These are phyloP conservation scores for Penicillium salamii DNA, from an alignment of 495 filamentous ascomycete species.

Conservation along the genomic window DNA sequence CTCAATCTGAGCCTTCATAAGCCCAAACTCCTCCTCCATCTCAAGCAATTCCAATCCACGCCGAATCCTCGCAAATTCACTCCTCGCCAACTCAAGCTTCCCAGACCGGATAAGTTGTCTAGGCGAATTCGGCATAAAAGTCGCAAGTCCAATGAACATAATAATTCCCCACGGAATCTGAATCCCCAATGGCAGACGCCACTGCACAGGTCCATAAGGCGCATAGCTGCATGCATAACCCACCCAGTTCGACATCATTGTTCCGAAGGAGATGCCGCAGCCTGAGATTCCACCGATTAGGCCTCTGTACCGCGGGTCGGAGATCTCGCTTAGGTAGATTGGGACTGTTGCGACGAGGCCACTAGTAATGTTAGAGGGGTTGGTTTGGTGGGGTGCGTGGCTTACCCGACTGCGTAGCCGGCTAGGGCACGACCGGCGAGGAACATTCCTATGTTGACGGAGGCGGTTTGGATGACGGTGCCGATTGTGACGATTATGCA, in stretches of 20 bases:
- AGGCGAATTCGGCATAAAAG: constrained; percentile 60
- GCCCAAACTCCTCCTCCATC: constrained; percentile 50
- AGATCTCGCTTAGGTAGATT: constrained; percentile 59
- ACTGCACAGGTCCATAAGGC: constrained; percentile 51
- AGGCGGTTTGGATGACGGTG: constrained; percentile 53
- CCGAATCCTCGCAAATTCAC: constrained; percentile 48
- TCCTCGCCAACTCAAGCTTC: constrained; percentile 47
- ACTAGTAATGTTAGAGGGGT: constrained; percentile 15
- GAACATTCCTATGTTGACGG: constrained; percentile 60
- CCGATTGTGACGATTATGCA: constrained; percentile 57
- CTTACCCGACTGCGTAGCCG: constrained; percentile 54
- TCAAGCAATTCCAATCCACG: constrained; percentile 47
- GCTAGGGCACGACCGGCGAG: constrained; percentile 54
- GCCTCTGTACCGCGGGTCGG: constrained; percentile 49
- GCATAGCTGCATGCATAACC: constrained; percentile 57
- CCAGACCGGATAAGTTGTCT: constrained; percentile 54
- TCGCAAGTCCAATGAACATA: constrained; percentile 52
- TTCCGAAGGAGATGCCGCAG: constrained; percentile 56
- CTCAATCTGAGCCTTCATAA: constrained; percentile 58
- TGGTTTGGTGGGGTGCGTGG: background rate
- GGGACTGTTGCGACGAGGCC: constrained; percentile 56
- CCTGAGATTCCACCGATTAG: constrained; percentile 59
- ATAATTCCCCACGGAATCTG: constrained; percentile 60
- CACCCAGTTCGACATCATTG: constrained; percentile 58
- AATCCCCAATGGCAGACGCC: constrained; percentile 55